Conservation (phyloP, 2,329 filamentous ascomycete species). For the Talaromyces funiculosus region DNA sequence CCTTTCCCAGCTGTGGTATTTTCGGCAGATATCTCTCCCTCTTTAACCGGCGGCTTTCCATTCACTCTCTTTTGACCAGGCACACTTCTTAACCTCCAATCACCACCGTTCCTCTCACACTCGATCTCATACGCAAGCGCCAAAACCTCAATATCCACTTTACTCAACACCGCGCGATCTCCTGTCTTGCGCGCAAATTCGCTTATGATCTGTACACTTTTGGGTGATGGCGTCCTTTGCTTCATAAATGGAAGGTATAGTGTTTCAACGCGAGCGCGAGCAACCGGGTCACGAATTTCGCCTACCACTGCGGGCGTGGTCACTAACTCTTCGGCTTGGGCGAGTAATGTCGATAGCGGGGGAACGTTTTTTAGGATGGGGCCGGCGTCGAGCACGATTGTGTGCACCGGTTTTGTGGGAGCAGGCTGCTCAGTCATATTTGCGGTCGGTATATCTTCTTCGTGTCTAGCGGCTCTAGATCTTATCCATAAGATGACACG, state of each 20-base stretch:
- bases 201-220: constrained; percentile 71
- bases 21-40: constrained; percentile 27
- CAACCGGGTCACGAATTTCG: constrained; percentile 81
- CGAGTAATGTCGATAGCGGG: constrained; percentile 71
- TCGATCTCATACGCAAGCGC: constrained; percentile 94
- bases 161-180: constrained; percentile 80
- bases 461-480: neutral
- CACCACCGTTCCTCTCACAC: constrained; percentile 79
- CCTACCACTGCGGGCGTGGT: constrained; percentile 80
- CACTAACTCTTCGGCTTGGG: constrained; percentile 68
- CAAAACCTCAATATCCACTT: constrained; percentile 80
- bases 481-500: neutral
- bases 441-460: neutral
- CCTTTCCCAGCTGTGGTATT: constrained; percentile 2
- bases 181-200: constrained; percentile 87
- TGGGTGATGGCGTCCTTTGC: constrained; percentile 65
- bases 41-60: constrained; percentile 55
- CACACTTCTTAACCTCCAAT: constrained; percentile 73
- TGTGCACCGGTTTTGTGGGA: constrained; percentile 64
- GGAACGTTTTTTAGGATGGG: constrained; percentile 93
- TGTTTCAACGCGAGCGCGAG: constrained; percentile 74
- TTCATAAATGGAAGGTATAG: constrained; percentile 80
- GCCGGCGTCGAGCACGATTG: constrained; percentile 82
- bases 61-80: constrained; percentile 77
- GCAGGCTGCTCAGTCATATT: constrained; percentile 25